phyloP scores from a whole-genome alignment of 257 asterid species.

The Nyctanthes arbortristis region DNA sequence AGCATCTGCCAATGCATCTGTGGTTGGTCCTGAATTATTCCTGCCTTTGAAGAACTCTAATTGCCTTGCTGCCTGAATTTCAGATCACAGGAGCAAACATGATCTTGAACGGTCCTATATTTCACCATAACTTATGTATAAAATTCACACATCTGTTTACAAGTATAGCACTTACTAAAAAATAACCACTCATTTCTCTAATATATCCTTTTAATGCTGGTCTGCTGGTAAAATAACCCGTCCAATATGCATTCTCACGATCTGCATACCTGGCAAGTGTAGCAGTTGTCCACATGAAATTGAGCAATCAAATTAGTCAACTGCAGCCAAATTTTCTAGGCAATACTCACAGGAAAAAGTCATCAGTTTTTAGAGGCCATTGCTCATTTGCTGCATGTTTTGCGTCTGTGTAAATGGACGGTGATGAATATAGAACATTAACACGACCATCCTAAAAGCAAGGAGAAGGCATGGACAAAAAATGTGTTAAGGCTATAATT shows the following conservation, averaged over 20 bases:
- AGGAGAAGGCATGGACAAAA: slow-evolving; percentile 24
- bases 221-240: slow-evolving; percentile 84
- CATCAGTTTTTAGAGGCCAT: slow-evolving; percentile 85
- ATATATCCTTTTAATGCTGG: slow-evolving; percentile 75
- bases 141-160: slow-evolving; percentile 12
- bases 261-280: slow-evolving; percentile 62
- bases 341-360: slow-evolving; percentile 76
- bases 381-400: slow-evolving; percentile 58
- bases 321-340: slow-evolving; percentile 23
- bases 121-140: slow-evolving; percentile 1
- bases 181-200: slow-evolving; percentile 69
- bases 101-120: slow-evolving; percentile 14
- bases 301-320: neutral
- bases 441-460: slow-evolving; percentile 78
- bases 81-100: slow-evolving; percentile 8
- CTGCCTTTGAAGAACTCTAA: slow-evolving; percentile 68
- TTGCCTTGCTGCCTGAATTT: slow-evolving; percentile 74
- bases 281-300: slow-evolving; percentile 17
- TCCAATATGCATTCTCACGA: slow-evolving; percentile 80
- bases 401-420: slow-evolving; percentile 73
- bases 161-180: slow-evolving; percentile 49
- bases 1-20: slow-evolving; percentile 75
- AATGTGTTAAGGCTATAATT: slow-evolving; percentile 3
- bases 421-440: slow-evolving; percentile 74
- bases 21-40: slow-evolving; percentile 47